These are phyloP conservation scores for Pistacia atlantica DNA, from an alignment of 345 rosid species.

Conservation along the genomic window DNA sequence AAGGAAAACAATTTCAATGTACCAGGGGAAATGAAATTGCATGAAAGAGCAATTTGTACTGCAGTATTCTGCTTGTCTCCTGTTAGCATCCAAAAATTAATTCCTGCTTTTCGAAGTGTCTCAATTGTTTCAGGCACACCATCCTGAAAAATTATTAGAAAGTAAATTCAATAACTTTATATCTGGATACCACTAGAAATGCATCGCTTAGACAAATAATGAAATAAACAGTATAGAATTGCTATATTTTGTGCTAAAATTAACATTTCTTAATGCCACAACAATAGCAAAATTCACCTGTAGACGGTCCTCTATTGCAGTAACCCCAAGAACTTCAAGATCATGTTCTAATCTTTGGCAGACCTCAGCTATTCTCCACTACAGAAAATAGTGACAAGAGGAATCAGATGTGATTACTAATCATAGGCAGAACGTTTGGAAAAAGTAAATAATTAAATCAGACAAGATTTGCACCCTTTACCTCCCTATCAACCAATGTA, in stretches of 20 bases:
- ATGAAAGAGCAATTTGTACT: slow-evolving; percentile 96
- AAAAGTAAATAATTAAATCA: neutral
- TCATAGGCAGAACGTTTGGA: neutral
- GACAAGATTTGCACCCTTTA: slow-evolving; percentile 38
- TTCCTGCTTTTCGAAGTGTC: slow-evolving; percentile 92
- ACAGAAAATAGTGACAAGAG: slow-evolving; percentile 35
- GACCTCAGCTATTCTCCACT: slow-evolving; percentile 99
- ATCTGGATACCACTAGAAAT: slow-evolving; percentile 10
- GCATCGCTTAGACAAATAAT: slow-evolving; percentile 5
- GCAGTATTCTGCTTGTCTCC: slow-evolving; percentile 99
- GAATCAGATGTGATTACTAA: slow-evolving; percentile 27
- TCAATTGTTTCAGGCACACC: slow-evolving; percentile 98
- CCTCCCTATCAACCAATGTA: slow-evolving; percentile 96
- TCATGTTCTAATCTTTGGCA: slow-evolving; percentile 85
- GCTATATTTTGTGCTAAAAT: neutral
- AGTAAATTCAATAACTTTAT: slow-evolving; percentile 5
- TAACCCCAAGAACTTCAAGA: slow-evolving; percentile 90
- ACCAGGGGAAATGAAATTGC: slow-evolving; percentile 98
- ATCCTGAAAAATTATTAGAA: slow-evolving; percentile 56
- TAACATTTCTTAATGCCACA: slow-evolving; percentile 18
- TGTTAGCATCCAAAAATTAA: slow-evolving; percentile 98
- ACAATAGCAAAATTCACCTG: slow-evolving; percentile 55
- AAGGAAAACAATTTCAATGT: slow-evolving; percentile 19
- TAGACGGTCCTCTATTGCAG: slow-evolving; percentile 94
- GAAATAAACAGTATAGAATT: no score